Conservation (phyloP, 148 eudicot species). For the Spergularia marina region DNA sequence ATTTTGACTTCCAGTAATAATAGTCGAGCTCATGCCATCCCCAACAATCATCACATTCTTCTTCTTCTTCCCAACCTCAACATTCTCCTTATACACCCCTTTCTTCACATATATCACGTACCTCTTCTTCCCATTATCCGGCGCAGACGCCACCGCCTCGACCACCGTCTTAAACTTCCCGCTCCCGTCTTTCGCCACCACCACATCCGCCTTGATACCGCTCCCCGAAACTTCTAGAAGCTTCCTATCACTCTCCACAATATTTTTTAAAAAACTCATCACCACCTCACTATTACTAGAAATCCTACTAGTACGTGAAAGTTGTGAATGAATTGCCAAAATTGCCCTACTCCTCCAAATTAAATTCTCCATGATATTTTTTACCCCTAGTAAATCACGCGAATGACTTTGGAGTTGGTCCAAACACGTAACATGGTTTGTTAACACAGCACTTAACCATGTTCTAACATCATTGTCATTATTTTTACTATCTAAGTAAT, state of each 20-base stretch:
- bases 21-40: conserved; percentile 26
- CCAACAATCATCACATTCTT: conserved; percentile 33
- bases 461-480: conserved; percentile 8
- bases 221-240: conserved; percentile 18
- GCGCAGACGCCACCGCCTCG: conserved; percentile 29
- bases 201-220: conserved; percentile 14
- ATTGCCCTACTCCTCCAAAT: conserved; percentile 11
- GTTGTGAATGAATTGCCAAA: conserved; percentile 21
- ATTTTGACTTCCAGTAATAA: conserved; percentile 28
- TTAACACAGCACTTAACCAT: conserved; percentile 36
- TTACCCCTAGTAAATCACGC: conserved; percentile 13
- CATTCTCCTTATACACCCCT: conserved; percentile 31
- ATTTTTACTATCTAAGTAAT: no score
- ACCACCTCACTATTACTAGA: no score
- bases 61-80: conserved; percentile 27
- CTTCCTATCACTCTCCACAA: conserved; percentile 16
- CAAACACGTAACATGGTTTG: conserved; percentile 32
- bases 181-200: conserved; percentile 37
- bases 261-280: no score
- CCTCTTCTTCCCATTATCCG: conserved; percentile 22
- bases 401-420: conserved; percentile 22
- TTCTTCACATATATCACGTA: conserved; percentile 32
- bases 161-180: conserved; percentile 28
- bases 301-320: background rate
- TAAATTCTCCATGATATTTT: conserved; percentile 18